Conservation (phyloP, 768 basidiomycete genomes). For the Lactifluus volemus region DNA sequence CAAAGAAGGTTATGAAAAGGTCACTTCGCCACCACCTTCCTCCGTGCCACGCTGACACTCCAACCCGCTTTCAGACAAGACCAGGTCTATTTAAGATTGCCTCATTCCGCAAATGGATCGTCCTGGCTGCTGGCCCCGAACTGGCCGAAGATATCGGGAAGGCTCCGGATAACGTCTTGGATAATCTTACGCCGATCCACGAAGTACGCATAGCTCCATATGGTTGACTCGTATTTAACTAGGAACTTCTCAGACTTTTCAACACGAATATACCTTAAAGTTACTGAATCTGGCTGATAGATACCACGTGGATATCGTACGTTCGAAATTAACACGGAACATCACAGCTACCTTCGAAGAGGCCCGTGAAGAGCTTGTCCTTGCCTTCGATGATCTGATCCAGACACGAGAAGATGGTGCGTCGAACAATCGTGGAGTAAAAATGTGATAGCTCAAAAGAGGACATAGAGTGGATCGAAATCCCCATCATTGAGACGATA, state of each 20-base stretch:
- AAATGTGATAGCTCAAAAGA: constrained; percentile 20
- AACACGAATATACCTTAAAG: constrained; percentile 32
- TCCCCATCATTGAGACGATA: constrained; percentile 19
- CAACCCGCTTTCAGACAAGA: constrained; percentile 12
- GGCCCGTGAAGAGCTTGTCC: constrained; percentile 23
- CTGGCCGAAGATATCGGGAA: constrained; percentile 45
- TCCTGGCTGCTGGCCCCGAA: constrained; percentile 34
- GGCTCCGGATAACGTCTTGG: constrained; percentile 40
- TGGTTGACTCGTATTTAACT: neutral
- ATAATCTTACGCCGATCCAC: constrained; percentile 31
- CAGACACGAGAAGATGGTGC: constrained; percentile 18
- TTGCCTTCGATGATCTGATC: constrained; percentile 27
- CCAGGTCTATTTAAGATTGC: constrained; percentile 35
- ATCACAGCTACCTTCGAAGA: constrained; percentile 21
- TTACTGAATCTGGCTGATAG: constrained; percentile 10
- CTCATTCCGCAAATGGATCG: constrained; percentile 36
- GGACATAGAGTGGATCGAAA: constrained; percentile 22
- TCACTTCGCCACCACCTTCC: neutral
- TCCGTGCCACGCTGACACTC: neutral
- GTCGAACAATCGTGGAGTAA: neutral
- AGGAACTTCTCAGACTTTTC: constrained; percentile 23
- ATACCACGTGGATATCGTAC: constrained; percentile 23
- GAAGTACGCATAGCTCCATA: constrained; percentile 28
- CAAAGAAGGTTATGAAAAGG: constrained; percentile 29
- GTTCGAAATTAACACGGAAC: constrained; percentile 24